These are phyloP conservation scores for Cryptosporidium felis DNA, from an alignment of 169 alveolate species.

Conservation along the genomic window DNA sequence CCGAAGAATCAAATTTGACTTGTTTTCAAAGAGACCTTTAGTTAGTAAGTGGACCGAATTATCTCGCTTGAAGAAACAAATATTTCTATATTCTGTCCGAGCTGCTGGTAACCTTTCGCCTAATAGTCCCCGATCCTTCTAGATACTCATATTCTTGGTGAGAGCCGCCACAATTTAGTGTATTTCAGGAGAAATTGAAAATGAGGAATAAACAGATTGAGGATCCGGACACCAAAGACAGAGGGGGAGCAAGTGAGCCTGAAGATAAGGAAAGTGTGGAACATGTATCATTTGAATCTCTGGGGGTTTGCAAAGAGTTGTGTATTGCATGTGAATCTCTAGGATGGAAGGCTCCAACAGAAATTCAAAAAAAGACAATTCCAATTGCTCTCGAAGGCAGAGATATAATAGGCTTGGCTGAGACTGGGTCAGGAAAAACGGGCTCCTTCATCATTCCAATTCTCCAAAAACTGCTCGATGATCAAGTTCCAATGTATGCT, in stretches of 20 bases:
- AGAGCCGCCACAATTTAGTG: too few relatives aligned
- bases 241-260: not conserved
- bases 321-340: constrained; percentile 89
- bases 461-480: constrained; percentile 89
- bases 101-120: too few relatives aligned
- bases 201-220: not conserved
- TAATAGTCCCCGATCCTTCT: too few relatives aligned
- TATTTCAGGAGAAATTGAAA: too few relatives aligned
- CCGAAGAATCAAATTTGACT: constrained; percentile 1
- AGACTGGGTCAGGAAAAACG: constrained; percentile 97
- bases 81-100: too few relatives aligned
- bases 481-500: constrained; percentile 88
- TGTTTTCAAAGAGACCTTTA: not conserved
- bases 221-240: not conserved
- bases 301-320: constrained; percentile 94
- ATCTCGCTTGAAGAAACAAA: too few relatives aligned
- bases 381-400: constrained; percentile 91
- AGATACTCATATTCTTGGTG: too few relatives aligned
- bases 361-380: constrained; percentile 91
- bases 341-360: constrained; percentile 93
- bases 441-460: constrained; percentile 96
- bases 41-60: too few relatives aligned
- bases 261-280: not conserved
- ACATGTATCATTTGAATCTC: constrained; percentile 83
- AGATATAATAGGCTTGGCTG: constrained; percentile 99